These are phyloP conservation scores for Candolleomyces aberdarensis DNA, from an alignment of 768 basidiomycete species.

Conservation along the genomic window DNA sequence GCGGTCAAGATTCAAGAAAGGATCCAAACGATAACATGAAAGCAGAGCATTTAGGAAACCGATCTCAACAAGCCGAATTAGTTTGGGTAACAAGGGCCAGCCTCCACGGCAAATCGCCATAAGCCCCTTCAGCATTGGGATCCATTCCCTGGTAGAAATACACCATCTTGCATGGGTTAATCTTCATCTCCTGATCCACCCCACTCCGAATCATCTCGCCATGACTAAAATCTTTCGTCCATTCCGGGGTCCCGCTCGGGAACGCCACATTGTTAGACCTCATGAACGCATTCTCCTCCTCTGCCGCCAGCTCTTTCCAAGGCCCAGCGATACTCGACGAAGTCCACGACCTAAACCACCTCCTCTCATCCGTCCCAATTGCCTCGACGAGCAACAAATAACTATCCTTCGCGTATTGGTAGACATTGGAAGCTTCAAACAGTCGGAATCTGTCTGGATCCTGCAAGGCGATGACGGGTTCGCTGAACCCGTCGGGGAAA, in stretches of 20 bases:
- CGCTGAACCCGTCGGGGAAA: slow-evolving; percentile 16
- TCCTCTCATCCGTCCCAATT: slow-evolving; percentile 12
- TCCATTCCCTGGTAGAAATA: slow-evolving; percentile 16
- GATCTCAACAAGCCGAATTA: too few species aligned
- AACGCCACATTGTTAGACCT: slow-evolving; percentile 16
- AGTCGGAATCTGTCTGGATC: slow-evolving; percentile 9
- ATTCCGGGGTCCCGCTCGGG: background rate
- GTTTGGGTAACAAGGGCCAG: background rate
- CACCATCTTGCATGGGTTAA: slow-evolving; percentile 16
- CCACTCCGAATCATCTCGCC: slow-evolving; percentile 18
- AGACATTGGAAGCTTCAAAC: slow-evolving; percentile 17
- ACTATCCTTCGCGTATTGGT: background rate
- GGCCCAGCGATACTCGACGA: slow-evolving; percentile 12
- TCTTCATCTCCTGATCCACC: slow-evolving; percentile 14
- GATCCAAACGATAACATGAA: too few species aligned
- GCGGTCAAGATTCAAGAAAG: too few species aligned
- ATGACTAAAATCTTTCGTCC: slow-evolving; percentile 20
- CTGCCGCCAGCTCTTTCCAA: slow-evolving; percentile 8
- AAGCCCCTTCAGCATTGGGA: slow-evolving; percentile 2
- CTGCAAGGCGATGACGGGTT: slow-evolving; percentile 18
- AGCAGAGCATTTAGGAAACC: too few species aligned
- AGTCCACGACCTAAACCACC: slow-evolving; percentile 18
- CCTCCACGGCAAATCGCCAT: background rate
- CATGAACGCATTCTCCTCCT: slow-evolving; percentile 15
- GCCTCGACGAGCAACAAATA: slow-evolving; percentile 18